Base-by-base conservation (phyloP, 495 filamentous ascomycete genomes). In the Aspergillus indologenus region DNA sequence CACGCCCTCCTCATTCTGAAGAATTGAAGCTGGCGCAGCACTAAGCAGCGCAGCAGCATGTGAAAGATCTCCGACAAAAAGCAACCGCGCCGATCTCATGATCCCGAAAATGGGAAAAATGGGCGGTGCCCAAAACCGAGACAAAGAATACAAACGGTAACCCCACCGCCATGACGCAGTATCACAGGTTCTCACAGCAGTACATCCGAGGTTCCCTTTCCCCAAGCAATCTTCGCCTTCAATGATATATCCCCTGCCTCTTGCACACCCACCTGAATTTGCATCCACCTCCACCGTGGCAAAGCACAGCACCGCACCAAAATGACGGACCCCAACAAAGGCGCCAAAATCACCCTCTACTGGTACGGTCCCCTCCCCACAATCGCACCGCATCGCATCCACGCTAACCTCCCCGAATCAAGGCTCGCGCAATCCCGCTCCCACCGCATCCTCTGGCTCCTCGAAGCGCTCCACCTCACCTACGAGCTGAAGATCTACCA, bases 361-460 rank as follows among this genome's bases (percentile, higher is more conserved):
- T 92, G 90, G 90, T 90, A 76, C 53, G 76, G 62, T 45, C 19
- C 52, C 1, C 42, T 26, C 52, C 44, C 7, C 34, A 2, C 17
- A 40, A 3, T 18, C 19, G 17, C 24, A 18, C 21, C 21, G 17
- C 18, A 17, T 40, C 23, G 1, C 40, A 17, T 26, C 14, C 45
- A 54, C 15, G 11, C 42, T 40, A 40, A 40, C 12, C 2, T 11
- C 34, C 5, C 34, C 12, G 12, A 2, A 14, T 11, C 2, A 14
- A 49, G 74, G 74, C 72, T 77, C 43, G 71, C 75, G 45, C 62
- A 77, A 65, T 73, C 72, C 44, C 90, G 92, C 57, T 83, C 89
- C 53, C 90, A 96, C 60, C 86, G 91, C 48, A 89, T 96, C 61
- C 78, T 93, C 45, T 96, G 90, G 91, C 85, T 97, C 44, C 83